phyloP scores from a whole-genome alignment of 306 rosid species.

The Prosopis cineraria region DNA sequence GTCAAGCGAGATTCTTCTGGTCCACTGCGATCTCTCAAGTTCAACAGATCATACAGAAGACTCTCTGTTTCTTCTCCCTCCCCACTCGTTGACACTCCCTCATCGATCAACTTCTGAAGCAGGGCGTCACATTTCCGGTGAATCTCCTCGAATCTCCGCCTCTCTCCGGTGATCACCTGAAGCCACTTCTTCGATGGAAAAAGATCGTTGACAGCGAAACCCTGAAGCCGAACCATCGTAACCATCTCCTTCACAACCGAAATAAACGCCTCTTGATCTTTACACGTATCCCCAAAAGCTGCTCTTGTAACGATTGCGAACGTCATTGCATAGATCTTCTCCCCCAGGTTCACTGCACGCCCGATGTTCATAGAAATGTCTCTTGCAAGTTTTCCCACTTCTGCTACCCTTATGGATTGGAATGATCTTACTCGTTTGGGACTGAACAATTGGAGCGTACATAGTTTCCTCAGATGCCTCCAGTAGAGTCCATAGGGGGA shows the following conservation, averaged over 20 bases:
- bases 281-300: constrained; percentile 31
- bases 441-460: constrained; percentile 9
- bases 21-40: neutral
- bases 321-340: neutral
- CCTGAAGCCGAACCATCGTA: neutral
- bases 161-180: constrained; percentile 10
- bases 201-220: neutral
- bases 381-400: constrained; percentile 9
- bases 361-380: neutral
- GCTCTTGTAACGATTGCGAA: constrained; percentile 15
- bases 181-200: constrained; percentile 19
- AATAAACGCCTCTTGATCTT: constrained; percentile 18
- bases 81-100: neutral
- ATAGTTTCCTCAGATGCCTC: constrained; percentile 30
- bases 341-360: constrained; percentile 15
- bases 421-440: constrained; percentile 3
- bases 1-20: neutral
- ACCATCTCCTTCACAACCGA: neutral
- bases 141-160: neutral
- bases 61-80: neutral
- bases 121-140: neutral
- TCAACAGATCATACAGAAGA: constrained; percentile 13
- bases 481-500: constrained; percentile 23
- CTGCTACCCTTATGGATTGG: constrained; percentile 14
- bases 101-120: constrained; percentile 7